Base-by-base conservation (phyloP, 352 stramenopile genomes). In the Pythium diclinum region DNA sequence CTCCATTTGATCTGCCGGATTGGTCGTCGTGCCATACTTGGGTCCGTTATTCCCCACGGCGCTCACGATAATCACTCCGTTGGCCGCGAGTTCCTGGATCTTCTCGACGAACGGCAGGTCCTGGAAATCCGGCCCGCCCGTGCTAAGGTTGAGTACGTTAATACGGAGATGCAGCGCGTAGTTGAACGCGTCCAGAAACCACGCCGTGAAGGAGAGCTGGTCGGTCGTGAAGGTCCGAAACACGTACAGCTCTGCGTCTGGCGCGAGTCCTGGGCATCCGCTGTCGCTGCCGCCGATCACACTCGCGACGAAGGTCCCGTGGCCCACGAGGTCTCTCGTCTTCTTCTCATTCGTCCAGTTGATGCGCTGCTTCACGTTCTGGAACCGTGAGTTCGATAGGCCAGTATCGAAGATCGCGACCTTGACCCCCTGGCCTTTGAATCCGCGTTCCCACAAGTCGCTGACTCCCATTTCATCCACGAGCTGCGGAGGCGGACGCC, bases 101-200 rank as follows among this genome's bases (percentile, higher is more conserved):
- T 96, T 96, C 25, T 96, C 86, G n/a, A 94, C 77, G 62, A 96
- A 96, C 33, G 89, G 89, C 16, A 81, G 54, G 56, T 96, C 88
- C n/a, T 76, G 75, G 42, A 95, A 95, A 42, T 95, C 89, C 9
- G 88, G 83, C 0, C 88, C 85, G 52, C 88, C 88, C 14, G 89
- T 91, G 57, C 85, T 95, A 21, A 95, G 75, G 63, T 97, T 97
- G n/a, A 97, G 63, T 28, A 93, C 75, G 34, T 96, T 74, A 28
- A 96, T 79, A 10, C 72, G 62, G 32, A 83, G 76, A 53, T 87
- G 92, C 6, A 96, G 60, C 17, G 87, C 84, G 65, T 95, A 96
- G 61, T 97, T 97, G 69, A 97, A 94, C 6, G 88, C 89, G 56
- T 96, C 89, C 4, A 96, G 75, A 68, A 95, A 95, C 89, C 88